These are phyloP conservation scores for Ascoidea tarda DNA, from an alignment of 805 yeast genomes.

Conservation along the genomic window DNA sequence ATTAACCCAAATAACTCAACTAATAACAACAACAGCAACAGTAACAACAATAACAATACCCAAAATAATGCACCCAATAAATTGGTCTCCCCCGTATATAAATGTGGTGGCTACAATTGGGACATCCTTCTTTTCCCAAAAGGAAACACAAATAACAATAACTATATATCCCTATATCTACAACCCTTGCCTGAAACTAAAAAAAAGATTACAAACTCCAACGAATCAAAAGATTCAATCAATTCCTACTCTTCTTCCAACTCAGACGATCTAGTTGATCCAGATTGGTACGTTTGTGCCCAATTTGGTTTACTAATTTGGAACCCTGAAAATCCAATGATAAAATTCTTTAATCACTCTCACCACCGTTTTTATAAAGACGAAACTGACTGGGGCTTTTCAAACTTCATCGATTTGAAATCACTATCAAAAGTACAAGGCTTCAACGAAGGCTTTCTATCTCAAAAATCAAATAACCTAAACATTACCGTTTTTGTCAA, in stretches of 20 bases:
- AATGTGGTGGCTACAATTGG: constrained; percentile 53
- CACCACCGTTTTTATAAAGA: constrained; percentile 62
- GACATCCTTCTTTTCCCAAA: constrained; percentile 64
- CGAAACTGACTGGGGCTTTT: constrained; percentile 95
- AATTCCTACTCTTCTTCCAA: constrained; percentile 1
- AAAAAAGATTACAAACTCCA: constrained; percentile 16
- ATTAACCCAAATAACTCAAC: constrained; percentile 14
- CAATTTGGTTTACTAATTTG: constrained; percentile 79
- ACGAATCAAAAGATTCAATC: constrained; percentile 1
- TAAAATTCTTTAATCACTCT: constrained; percentile 48
- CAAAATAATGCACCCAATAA: too few relatives aligned
- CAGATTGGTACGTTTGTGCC: constrained; percentile 80
- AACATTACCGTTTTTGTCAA: constrained; percentile 69
- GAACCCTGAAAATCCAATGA: constrained; percentile 57
- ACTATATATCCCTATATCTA: constrained; percentile 57
- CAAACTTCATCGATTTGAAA: constrained; percentile 51
- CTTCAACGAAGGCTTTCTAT: constrained; percentile 25
- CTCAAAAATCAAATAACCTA: constrained; percentile 34
- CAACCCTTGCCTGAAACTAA: constrained; percentile 43
- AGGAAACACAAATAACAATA: constrained; percentile 38
- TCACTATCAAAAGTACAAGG: constrained; percentile 21
- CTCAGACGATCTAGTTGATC: constrained; percentile 19
- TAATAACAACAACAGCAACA: too few relatives aligned
- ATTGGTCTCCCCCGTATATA: constrained; percentile 26
- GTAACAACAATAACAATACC: too few relatives aligned